Base-by-base conservation (phyloP, 2,329 filamentous ascomycete species). In the Fusarium sp. region DNA sequence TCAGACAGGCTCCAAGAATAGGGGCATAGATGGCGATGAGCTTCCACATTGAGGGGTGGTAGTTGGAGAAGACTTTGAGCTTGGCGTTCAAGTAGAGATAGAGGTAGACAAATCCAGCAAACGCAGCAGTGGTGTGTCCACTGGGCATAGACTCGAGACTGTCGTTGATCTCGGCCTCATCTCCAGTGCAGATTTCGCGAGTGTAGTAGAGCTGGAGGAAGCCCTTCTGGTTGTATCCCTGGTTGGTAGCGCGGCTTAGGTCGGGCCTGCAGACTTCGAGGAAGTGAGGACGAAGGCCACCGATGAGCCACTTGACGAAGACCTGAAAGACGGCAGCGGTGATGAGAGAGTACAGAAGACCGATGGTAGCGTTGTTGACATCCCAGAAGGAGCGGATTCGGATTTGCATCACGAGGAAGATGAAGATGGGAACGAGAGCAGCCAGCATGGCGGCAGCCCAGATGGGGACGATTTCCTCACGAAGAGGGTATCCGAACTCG, bases 71-170 rank as follows among this genome's bases (percentile, higher is more conserved):
- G 53, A 91, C 84, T 80, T 92, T 92, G 65, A 93, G 81, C 78
- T 92, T 92, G 43, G 88, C 90, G 74, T 92, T 92, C 40, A 93
- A 83, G 77, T 92, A 93, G 2, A 92, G 79, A 65, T 83, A 89
- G 3, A 92, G 77, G 71, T 85, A 92, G 22, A 91, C 81, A 67
- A 91, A 89, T 6, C 88, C 89, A 0, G 87, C 88, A 56, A 91
- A 92, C 0, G 88, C 89, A 1, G 89, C 89, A 0, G 89, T 91
- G 6, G 88, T 87, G 74, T 93, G 90, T 1, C 91, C 91, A 2
- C 85, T 89, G 0, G 90, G 90, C 75, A 93, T 88, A 0, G 86
- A 88, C 71, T 91, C 87, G 0, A 92, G 80, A 2, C 82, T 81
- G 72, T 92, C 89, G 71, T 91, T 83, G 75, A 92, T 90, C 69